Evolutionary conservation across 768 basidiomycete genomes (phyloP).

Genomic region (Chalciporus pseudorubinellus): DNA sequence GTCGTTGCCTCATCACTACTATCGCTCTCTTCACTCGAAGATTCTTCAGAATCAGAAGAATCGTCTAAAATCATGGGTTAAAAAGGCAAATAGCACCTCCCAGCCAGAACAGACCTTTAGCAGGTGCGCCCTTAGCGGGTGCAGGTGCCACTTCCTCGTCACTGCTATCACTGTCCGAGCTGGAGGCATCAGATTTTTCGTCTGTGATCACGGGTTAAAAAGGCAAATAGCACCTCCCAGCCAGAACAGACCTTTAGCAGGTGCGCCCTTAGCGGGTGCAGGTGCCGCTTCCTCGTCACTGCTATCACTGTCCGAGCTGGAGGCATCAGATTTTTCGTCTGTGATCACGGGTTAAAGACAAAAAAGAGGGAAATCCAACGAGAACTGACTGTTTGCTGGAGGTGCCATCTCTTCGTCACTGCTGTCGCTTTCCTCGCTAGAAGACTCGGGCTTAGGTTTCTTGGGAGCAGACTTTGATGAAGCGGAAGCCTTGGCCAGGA

Average conservation of each 20-base stretch:
- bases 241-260: slow-evolving; percentile 30
- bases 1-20: too few species aligned
- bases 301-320: slow-evolving; percentile 1
- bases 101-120: slow-evolving; percentile 33
- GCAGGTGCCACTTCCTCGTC: slow-evolving; percentile 4
- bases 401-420: neutral
- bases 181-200: slow-evolving; percentile 11
- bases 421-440: slow-evolving; percentile 13
- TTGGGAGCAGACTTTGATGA: slow-evolving; percentile 16
- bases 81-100: neutral
- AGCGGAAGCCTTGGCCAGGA: slow-evolving; percentile 41
- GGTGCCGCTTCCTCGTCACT: neutral
- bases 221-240: neutral
- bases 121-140: slow-evolving; percentile 46
- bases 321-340: slow-evolving; percentile 15
- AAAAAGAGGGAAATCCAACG: too few species aligned
- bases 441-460: slow-evolving; percentile 16
- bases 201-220: neutral
- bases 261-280: slow-evolving; percentile 43
- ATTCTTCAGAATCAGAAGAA: neutral
- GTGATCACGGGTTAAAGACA: too few species aligned
- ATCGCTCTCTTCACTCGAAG: neutral
- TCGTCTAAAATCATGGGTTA: neutral
- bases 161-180: slow-evolving; percentile 4
- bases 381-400: neutral